phyloP scores from a whole-genome alignment of 1,284 basidiomycete species.

The Polyporus tsugae region DNA sequence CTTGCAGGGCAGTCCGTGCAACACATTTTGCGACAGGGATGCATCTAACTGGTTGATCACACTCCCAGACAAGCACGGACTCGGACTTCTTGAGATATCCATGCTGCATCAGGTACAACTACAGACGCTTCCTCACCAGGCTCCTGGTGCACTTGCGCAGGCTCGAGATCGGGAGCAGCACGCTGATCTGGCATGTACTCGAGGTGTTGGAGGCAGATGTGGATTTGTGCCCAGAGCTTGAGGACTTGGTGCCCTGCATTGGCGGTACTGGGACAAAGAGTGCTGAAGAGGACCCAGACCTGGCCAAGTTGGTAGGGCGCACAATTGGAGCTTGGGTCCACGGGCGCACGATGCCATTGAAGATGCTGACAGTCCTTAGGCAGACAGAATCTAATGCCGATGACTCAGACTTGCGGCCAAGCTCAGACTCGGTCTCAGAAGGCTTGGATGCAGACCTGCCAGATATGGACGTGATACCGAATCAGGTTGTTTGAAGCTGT shows the following conservation, averaged over 20 bases:
- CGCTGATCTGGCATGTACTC: neutral
- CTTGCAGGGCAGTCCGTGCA: neutral
- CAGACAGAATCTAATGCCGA: too few species aligned
- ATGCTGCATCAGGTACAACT: neutral
- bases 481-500: neutral
- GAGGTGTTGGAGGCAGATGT: neutral
- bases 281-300: neutral
- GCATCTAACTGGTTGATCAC: neutral
- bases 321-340: neutral
- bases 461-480: neutral
- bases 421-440: neutral
- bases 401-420: too few species aligned
- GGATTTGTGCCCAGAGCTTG: neutral
- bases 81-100: neutral
- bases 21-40: neutral
- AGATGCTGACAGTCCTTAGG: neutral
- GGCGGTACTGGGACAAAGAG: neutral
- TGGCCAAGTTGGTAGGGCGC: neutral
- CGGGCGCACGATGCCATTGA: neutral
- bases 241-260: neutral
- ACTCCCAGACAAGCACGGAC: neutral
- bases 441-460: too few species aligned
- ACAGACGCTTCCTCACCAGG: neutral
- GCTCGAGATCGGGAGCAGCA: neutral
- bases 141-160: neutral